Conservation (phyloP, 2,329 filamentous ascomycete genomes). For the Plectosphaerella plurivora region DNA sequence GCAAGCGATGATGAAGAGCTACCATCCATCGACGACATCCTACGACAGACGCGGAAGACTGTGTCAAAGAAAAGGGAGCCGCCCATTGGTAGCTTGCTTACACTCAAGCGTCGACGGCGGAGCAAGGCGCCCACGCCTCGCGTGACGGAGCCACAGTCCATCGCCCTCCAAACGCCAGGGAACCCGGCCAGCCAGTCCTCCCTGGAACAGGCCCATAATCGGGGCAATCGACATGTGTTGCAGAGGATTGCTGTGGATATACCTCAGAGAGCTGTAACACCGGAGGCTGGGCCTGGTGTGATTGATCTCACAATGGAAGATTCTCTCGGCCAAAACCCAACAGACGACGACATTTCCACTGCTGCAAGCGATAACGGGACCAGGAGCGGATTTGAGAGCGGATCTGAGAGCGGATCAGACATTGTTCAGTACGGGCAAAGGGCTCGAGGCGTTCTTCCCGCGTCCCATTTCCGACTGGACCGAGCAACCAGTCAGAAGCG, state of each 20-base stretch:
- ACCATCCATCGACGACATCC: conserved; percentile 27
- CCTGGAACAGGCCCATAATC: no score
- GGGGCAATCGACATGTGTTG: no score
- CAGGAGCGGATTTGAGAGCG: conserved; percentile 24
- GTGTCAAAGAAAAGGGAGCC: not conserved
- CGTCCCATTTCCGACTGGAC: conserved; percentile 63
- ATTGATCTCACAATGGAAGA: conserved; percentile 10
- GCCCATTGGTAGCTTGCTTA: no score
- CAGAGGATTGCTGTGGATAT: not conserved
- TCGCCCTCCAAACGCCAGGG: not conserved
- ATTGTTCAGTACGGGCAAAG: conserved; percentile 34
- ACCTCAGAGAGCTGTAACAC: not conserved
- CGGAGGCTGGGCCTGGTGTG: not conserved
- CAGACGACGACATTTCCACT: conserved; percentile 4
- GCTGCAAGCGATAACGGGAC: not conserved
- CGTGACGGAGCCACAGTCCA: no score
- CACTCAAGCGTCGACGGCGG: not conserved
- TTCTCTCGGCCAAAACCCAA: conserved; percentile 3
- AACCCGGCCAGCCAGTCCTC: no score
- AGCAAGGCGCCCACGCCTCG: not conserved
- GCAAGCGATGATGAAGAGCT: conserved; percentile 26
- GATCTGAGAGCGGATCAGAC: conserved; percentile 36
- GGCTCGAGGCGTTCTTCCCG: conserved; percentile 59
- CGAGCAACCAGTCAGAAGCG: conserved; percentile 28
- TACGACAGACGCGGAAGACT: conserved; percentile 1